Evolutionary conservation across 352 stramenopile genomes (phyloP).

Genomic region (Globisporangium emineosum): DNA sequence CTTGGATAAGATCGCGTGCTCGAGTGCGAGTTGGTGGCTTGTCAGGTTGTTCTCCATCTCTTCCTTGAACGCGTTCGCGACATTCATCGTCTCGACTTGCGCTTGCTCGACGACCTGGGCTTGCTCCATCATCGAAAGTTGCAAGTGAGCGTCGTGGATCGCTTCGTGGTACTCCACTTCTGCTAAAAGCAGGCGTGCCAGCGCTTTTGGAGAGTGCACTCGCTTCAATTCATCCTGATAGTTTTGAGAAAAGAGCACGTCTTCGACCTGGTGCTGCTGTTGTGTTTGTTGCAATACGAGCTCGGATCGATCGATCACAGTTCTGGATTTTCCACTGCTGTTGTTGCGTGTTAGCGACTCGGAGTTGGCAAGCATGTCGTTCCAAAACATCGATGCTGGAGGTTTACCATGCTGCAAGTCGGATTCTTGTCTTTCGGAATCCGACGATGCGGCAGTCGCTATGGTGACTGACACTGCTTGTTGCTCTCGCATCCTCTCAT

Average conservation of each 20-base stretch:
- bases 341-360: not conserved
- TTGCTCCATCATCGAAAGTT: slow-evolving; percentile 60
- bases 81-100: slow-evolving; percentile 43
- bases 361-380: slow-evolving; percentile 17
- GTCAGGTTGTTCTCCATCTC: slow-evolving; percentile 51
- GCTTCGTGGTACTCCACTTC: slow-evolving; percentile 70
- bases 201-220: slow-evolving; percentile 41
- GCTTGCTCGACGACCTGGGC: slow-evolving; percentile 45
- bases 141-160: slow-evolving; percentile 57
- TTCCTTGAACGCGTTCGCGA: slow-evolving; percentile 64
- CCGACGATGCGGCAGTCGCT: not conserved
- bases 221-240: slow-evolving; percentile 22
- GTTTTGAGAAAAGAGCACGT: slow-evolving; percentile 3
- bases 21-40: slow-evolving; percentile 42
- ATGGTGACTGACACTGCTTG: not conserved
- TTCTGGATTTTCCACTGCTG: not conserved
- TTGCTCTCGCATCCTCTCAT: slow-evolving; percentile 23
- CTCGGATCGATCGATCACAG: slow-evolving; percentile 16
- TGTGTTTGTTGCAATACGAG: slow-evolving; percentile 3
- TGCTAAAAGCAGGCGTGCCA: slow-evolving; percentile 48
- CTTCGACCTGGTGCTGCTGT: slow-evolving; percentile 9
- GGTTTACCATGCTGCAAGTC: not conserved
- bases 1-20: slow-evolving; percentile 43
- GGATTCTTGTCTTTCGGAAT: not conserved
- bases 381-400: not conserved